Evolutionary conservation across 2,329 filamentous ascomycete genomes (phyloP), one percentile per base, ranked within the genome.

Genomic region (Fusarium phyllophilum): DNA sequence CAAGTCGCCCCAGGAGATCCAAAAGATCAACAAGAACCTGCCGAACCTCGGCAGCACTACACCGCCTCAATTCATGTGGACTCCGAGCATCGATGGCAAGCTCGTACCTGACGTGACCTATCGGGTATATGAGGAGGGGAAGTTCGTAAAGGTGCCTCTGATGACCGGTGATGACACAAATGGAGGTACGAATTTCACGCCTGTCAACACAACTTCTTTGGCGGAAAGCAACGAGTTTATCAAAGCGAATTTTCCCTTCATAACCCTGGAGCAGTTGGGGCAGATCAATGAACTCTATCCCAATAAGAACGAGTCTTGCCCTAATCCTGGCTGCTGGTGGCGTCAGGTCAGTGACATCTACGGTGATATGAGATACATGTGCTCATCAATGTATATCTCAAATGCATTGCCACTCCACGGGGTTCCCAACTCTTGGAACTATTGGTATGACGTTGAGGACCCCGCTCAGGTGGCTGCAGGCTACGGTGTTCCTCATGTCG

Each of bases 401-500:
- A 70, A 76, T 11, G 68, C 73, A 5, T 72, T 85, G 18, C 70
- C 77, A 2, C 67, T 64, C 3, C 75, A 83, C 62, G 82, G 81
- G 20, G 75, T 84, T 39, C 33, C 78, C 24, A 76, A 79, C 4
- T 88, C 86, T 31, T 95, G 89, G 87, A 91, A 90, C 78, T 95
- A 95, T 79, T 89, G 88, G 46, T 94, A 90, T 83, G 88, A 91
- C 62, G 92, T 94, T 8, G 83, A 89, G 46, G 92, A 94, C 69
- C 86, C 88, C 0, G 36, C 77, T 0, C 83, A 89, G 52, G 82
- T 88, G 29, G 83, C 82, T 0, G 77, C 82, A 5, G 92, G 92
- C 3, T 78, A 86, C 3, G 93, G 93, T 0, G 91, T 93, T 0
- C 86, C 88, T 12, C 93, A 95, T 75, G 92, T 89, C 0, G 86